phyloP scores from a whole-genome alignment of 768 basidiomycete genomes.

The Leucocoprinus sp. region DNA sequence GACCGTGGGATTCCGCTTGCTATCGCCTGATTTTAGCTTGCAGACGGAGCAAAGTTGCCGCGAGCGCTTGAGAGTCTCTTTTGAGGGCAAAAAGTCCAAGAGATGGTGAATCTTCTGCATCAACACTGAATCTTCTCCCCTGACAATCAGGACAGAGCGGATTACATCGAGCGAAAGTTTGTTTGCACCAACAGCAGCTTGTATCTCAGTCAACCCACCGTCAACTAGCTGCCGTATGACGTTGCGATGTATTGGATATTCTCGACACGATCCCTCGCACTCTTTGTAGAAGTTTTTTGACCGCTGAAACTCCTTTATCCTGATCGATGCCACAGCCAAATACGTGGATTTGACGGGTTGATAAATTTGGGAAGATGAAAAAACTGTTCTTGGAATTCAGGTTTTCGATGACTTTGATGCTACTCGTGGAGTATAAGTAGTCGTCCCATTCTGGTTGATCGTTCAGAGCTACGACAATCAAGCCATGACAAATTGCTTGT shows the following conservation, averaged over 20 bases:
- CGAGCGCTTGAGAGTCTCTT: neutral
- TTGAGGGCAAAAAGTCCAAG: neutral
- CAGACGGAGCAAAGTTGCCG: slow-evolving; percentile 31
- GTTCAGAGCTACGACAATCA: slow-evolving; percentile 23
- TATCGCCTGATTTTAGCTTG: slow-evolving; percentile 20
- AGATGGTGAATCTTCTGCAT: slow-evolving; percentile 12
- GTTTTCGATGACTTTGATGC: slow-evolving; percentile 27
- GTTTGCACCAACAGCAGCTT: slow-evolving; percentile 30
- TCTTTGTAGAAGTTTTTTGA: slow-evolving; percentile 32
- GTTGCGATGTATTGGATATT: slow-evolving; percentile 25
- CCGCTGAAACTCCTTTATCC: slow-evolving; percentile 20
- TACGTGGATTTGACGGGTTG: slow-evolving; percentile 25
- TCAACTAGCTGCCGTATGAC: slow-evolving; percentile 31
- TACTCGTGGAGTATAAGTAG: slow-evolving; percentile 36
- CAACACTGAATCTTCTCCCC: slow-evolving; percentile 26
- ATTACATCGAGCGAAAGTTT: slow-evolving; percentile 37
- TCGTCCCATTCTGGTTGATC: slow-evolving; percentile 35
- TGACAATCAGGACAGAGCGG: slow-evolving; percentile 31
- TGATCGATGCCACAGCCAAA: slow-evolving; percentile 29
- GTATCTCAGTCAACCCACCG: slow-evolving; percentile 29
- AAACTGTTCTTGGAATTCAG: slow-evolving; percentile 25
- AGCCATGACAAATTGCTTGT: slow-evolving; percentile 30
- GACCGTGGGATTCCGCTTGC: slow-evolving; percentile 18
- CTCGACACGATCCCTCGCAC: slow-evolving; percentile 27
- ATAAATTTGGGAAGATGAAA: slow-evolving; percentile 26